Base-by-base conservation (phyloP, 1,139 yeast genomes). In the Debaryomyces robertsiae region DNA sequence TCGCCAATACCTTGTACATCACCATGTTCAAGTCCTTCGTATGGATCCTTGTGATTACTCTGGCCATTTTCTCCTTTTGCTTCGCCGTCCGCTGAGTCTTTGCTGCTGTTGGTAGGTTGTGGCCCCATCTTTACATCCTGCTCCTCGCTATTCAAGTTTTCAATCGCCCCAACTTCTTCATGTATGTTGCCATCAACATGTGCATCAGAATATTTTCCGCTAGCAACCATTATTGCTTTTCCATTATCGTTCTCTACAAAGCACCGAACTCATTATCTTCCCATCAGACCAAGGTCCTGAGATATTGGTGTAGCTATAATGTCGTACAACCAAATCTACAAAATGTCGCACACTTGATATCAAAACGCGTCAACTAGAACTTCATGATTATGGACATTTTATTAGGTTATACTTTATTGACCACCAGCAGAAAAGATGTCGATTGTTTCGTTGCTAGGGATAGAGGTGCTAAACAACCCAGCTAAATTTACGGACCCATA, bases 401-500 rank as follows among this genome's bases (percentile, higher is more conserved):
- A 17, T 16, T 2, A 7, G 23, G 28, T 19, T 17, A 6, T 24
- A 35, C 32, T 27, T 32, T 31, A 27, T 32, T 19, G 22, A 19
- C 7, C 5, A 5, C 22, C 7, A 6, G 22, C 7, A 19, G 13
- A 22, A 19, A 35, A 17, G 6, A 91, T 93, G 98, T 91, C 98
- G 9, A 91, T 91, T 48, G 98, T 93, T 4, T 91, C 98, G 32
- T 72, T 93, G 45, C 72, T 93, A 42, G 96, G 96, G 43, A 90
- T 93, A 46, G 88, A 88, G 55, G 96, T 93, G 27, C 76, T 93
- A 46, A 93, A 89, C 61, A 94, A 94, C 55, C 99, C 99, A 2
- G 98, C 98, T 10, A 82, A 85, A 51, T 94, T 93, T 69, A 76
- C 88, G 6, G 97, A 88, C 52, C 89, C 97, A 1, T 94, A 93